Evolutionary conservation across 208 protist species (phyloP).

Genomic region (Leishmania amazonensis): DNA sequence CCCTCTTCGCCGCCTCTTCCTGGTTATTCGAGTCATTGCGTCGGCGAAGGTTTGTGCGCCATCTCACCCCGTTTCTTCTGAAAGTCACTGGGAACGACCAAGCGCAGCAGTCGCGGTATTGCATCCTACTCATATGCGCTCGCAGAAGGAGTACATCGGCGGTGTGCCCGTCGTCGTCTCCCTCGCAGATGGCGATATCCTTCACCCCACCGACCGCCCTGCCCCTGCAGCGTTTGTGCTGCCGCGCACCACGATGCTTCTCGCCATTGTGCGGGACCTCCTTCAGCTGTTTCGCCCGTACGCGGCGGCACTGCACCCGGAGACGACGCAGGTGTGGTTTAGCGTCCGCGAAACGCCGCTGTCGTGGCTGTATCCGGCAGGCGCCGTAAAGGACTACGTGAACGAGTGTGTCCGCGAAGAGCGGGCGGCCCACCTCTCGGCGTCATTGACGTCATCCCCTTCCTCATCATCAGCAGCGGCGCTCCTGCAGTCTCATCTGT

Average conservation of each 20-base stretch:
- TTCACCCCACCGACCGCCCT: conserved; percentile 40
- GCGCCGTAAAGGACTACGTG: conserved; percentile 70
- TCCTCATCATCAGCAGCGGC: not conserved
- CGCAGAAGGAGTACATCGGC: conserved; percentile 44
- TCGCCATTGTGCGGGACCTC: conserved; percentile 59
- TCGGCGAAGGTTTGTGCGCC: not conserved
- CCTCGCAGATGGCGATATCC: conserved; percentile 52
- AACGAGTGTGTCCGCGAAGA: conserved; percentile 31
- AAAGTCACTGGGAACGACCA: not conserved
- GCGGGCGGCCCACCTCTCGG: conserved; percentile 13
- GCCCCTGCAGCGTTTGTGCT: conserved; percentile 56
- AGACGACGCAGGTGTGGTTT: conserved; percentile 65
- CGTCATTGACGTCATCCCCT: not conserved
- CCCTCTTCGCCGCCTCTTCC: not conserved
- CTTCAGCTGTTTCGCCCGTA: conserved; percentile 51
- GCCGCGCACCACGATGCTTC: conserved; percentile 64
- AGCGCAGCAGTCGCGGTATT: not conserved
- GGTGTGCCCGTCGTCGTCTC: conserved; percentile 64
- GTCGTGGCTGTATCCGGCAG: conserved; percentile 69
- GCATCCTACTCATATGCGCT: conserved; percentile 15
- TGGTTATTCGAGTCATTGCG: not conserved
- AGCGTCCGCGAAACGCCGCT: conserved; percentile 43
- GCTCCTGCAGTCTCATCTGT: conserved; percentile 20
- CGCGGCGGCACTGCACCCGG: conserved; percentile 36
- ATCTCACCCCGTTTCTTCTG: not conserved